These are phyloP conservation scores for Globisporangium nagaii DNA, from an alignment of 352 stramenopile genomes.

Conservation along the genomic window DNA sequence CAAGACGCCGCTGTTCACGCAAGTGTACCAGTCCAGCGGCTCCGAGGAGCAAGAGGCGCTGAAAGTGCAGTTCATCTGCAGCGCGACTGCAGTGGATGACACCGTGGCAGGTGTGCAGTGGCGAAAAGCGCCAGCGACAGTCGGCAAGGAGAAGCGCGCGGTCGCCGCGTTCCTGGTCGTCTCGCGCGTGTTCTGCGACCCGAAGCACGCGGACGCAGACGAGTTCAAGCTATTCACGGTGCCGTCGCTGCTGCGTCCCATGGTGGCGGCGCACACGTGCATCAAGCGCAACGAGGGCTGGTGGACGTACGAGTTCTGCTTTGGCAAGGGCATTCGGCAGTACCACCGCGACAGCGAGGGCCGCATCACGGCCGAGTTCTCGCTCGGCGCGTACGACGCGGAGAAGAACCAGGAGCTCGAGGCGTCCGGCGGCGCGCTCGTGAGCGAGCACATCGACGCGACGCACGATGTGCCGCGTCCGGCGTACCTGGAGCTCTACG, in stretches of 20 bases:
- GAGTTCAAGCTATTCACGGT: constrained; percentile 48
- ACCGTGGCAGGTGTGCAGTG: constrained; percentile 40
- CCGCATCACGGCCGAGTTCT: constrained; percentile 62
- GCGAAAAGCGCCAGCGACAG: constrained; percentile 6
- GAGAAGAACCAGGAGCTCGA: constrained; percentile 48
- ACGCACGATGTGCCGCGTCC: constrained; percentile 67
- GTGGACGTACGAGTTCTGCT: constrained; percentile 85
- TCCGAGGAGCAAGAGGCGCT: constrained; percentile 19
- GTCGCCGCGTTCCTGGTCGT: constrained; percentile 51
- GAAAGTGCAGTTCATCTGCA: constrained; percentile 73
- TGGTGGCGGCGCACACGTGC: constrained; percentile 46
- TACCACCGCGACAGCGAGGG: constrained; percentile 71
- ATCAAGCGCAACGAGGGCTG: constrained; percentile 76
- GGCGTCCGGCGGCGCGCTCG: constrained; percentile 32
- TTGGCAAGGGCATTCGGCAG: constrained; percentile 60
- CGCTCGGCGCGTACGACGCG: constrained; percentile 47
- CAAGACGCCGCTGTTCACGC: constrained; percentile 58
- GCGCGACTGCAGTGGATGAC: constrained; percentile 33
- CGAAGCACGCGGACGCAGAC: constrained; percentile 39
- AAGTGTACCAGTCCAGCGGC: constrained; percentile 24
- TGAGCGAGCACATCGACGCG: constrained; percentile 72
- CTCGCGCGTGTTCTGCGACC: constrained; percentile 65
- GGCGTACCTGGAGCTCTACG: constrained; percentile 68
- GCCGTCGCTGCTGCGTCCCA: constrained; percentile 40
- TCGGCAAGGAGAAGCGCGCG: constrained; percentile 1